Base-by-base conservation (phyloP, 2,329 filamentous ascomycete species). In the Aureobasidium sp. region DNA sequence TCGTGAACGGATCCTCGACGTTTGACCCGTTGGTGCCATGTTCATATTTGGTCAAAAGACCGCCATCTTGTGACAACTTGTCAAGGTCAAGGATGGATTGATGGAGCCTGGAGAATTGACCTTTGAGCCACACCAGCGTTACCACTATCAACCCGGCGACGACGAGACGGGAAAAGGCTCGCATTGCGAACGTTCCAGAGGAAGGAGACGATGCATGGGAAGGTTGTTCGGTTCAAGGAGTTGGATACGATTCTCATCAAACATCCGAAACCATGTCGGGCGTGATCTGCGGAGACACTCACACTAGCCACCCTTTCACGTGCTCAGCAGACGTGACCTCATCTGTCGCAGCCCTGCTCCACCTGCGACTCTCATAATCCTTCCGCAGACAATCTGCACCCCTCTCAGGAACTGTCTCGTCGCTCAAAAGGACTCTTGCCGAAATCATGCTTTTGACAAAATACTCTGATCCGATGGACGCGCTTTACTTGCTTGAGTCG, bases 41-140 rank as follows among this genome's bases (percentile, higher is more conserved):
- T 11, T 2, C 17, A n/a, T 51, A 27, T 4, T 19, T 35, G 1
- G 40, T 29, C 6, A 40, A 25, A 1, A 51, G 48, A 4, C 48
- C 37, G 4, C 48, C 48, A 2, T 40, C 35, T 8, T 51, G 35
- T 2, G 48, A 32, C 3, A 51, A 19, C 12, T 27, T 32, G 19
- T 51, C 48, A 5, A 51, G 27, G 6, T 32, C 19, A 2, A 40
- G 27, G n/a, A 51, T 25, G 8, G 48, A 40, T 10, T 41, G 17
- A 8, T 51, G 48, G 3, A 51, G 48, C n/a, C 21, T 51, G 6
- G 12, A 21, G 19, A 51, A 40, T n/a, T 51, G 48, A 14, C 35
- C 27, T 19, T n/a, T 22, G 8, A 51, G 35, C 48, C 48, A 51
- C 12, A 51, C 19, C 48, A 51, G 27, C 25, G 48, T 41, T n/a